Conservation (phyloP, 2,329 filamentous ascomycete species). For the Stemphylium lycopersici region DNA sequence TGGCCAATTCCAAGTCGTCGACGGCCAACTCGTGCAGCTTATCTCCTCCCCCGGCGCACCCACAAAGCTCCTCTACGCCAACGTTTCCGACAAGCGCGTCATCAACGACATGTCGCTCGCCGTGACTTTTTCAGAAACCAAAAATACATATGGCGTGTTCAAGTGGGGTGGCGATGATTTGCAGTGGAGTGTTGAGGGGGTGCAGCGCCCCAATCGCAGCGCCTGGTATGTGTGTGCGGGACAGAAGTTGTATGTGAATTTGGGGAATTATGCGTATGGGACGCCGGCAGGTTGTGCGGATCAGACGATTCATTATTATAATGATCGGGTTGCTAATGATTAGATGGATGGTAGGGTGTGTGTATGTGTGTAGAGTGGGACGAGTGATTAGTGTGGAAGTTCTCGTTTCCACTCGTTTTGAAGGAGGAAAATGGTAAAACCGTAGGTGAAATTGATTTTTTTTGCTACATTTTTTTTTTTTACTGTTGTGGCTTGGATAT, state of each 20-base stretch:
- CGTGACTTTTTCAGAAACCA: slow-evolving; percentile 57
- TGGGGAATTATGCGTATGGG: slow-evolving; percentile 64
- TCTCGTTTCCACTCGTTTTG: too few relatives aligned
- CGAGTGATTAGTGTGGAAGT: too few relatives aligned
- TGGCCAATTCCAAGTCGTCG: slow-evolving; percentile 63
- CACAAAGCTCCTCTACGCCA: slow-evolving; percentile 48
- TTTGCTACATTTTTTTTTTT: too few relatives aligned
- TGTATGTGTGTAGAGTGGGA: too few relatives aligned
- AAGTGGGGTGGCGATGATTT: slow-evolving; percentile 64
- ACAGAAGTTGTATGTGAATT: slow-evolving; percentile 62
- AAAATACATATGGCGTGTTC: slow-evolving; percentile 63
- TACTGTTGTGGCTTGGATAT: too few relatives aligned
- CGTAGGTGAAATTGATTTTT: too few relatives aligned
- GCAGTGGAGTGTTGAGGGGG: slow-evolving; percentile 58
- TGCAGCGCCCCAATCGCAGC: slow-evolving; percentile 61
- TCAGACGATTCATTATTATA: slow-evolving; percentile 58
- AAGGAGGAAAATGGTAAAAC: too few relatives aligned
- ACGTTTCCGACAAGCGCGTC: slow-evolving; percentile 32
- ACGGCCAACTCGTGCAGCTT: slow-evolving; percentile 63
- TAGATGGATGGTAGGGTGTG: neutral
- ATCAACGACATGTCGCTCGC: slow-evolving; percentile 52
- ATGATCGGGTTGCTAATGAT: slow-evolving; percentile 43
- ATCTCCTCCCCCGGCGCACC: slow-evolving; percentile 52
- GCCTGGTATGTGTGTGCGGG: slow-evolving; percentile 65
- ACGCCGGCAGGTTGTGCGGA: slow-evolving; percentile 65